phyloP scores from a whole-genome alignment of 306 rosid genomes.

The Alnus rubra region DNA sequence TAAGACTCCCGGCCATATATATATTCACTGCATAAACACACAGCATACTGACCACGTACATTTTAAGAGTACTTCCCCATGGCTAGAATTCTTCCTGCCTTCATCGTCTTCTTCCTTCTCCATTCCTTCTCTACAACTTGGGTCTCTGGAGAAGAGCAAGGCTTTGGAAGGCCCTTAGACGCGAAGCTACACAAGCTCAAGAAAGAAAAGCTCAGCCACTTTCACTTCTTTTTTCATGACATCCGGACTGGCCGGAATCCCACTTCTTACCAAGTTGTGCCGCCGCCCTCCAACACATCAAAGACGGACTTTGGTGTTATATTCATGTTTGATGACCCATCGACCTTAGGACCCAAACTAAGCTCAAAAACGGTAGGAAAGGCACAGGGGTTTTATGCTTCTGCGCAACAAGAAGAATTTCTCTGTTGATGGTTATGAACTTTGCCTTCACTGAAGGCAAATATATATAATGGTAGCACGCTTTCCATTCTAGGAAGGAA shows the following conservation, averaged over 20 bases:
- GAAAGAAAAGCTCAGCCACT: slow-evolving; percentile 57
- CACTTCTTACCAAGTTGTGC: slow-evolving; percentile 28
- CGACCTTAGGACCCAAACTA: slow-evolving; percentile 30
- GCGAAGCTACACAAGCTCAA: slow-evolving; percentile 32
- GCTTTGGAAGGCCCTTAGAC: slow-evolving; percentile 36
- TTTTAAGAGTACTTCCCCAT: neutral
- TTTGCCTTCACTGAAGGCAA: slow-evolving; percentile 22
- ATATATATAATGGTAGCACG: slow-evolving; percentile 16
- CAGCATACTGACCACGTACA: too few relatives aligned
- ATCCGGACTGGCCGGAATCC: slow-evolving; percentile 38
- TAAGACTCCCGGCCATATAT: too few relatives aligned
- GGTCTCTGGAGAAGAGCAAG: neutral
- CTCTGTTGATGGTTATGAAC: slow-evolving; percentile 12
- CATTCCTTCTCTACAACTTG: neutral
- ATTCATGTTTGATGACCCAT: slow-evolving; percentile 35
- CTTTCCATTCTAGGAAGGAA: slow-evolving; percentile 24
- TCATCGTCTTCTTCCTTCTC: neutral
- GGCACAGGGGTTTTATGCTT: slow-evolving; percentile 39
- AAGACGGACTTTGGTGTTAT: slow-evolving; percentile 30
- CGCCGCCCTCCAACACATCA: slow-evolving; percentile 20
- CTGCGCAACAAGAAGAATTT: slow-evolving; percentile 24
- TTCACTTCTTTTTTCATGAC: slow-evolving; percentile 71
- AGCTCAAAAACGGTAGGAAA: slow-evolving; percentile 32
- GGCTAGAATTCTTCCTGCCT: neutral
- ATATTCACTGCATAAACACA: too few relatives aligned